These are phyloP conservation scores for Pythium vanterpoolii DNA, from an alignment of 352 stramenopile genomes.

Conservation along the genomic window DNA sequence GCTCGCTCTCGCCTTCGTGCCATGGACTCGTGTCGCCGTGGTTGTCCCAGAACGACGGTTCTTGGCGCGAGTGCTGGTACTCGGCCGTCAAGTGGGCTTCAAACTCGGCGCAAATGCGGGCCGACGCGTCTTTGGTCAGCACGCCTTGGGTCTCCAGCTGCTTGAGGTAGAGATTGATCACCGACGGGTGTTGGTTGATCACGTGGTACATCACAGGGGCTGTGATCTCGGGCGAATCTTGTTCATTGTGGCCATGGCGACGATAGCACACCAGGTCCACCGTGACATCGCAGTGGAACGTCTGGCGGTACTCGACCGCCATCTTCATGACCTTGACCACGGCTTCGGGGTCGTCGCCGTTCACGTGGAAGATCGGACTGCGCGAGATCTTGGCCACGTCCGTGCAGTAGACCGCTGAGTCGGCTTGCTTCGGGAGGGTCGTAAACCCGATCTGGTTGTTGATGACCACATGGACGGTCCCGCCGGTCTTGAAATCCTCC, in stretches of 20 bases:
- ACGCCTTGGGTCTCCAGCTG: conserved; percentile 60
- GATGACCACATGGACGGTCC: conserved; percentile 99
- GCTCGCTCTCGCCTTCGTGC: conserved; percentile 30
- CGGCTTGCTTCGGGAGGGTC: conserved; percentile 96
- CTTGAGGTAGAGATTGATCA: conserved; percentile 75
- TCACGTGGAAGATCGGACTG: conserved; percentile 93
- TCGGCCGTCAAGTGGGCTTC: conserved; percentile 61
- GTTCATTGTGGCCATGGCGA: conserved; percentile 98
- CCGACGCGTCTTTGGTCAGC: conserved; percentile 43
- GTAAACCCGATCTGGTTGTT: conserved; percentile 99
- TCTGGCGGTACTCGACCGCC: conserved; percentile 85
- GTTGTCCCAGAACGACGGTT: conserved; percentile 79
- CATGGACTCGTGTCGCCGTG: conserved; percentile 60
- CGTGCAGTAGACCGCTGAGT: conserved; percentile 96
- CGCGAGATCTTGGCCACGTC: conserved; percentile 98
- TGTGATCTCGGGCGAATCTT: conserved; percentile 88
- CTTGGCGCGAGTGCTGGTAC: conserved; percentile 68
- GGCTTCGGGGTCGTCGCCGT: conserved; percentile 96
- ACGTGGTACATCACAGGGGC: conserved; percentile 89
- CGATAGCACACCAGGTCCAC: conserved; percentile 99
- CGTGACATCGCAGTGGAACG: conserved; percentile 96
- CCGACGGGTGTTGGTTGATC: conserved; percentile 83
- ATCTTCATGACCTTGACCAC: conserved; percentile 92
- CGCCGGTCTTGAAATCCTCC: conserved; percentile 94
- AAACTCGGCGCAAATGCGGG: conserved; percentile 55